Base-by-base conservation (phyloP, 2,329 filamentous ascomycete genomes). In the Cladosporium halotolerans region DNA sequence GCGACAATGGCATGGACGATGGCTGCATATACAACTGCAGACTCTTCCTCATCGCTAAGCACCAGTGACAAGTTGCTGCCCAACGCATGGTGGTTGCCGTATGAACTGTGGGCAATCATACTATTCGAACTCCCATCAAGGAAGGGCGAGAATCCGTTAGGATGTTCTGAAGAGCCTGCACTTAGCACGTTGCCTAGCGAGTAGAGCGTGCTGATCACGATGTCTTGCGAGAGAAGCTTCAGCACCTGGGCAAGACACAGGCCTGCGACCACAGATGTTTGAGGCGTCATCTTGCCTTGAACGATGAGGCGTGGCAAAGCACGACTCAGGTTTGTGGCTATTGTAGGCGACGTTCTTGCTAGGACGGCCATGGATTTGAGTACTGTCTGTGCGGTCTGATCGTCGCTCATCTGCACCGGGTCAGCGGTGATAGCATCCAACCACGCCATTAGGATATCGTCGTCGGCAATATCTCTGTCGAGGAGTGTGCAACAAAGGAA, bases 121-220 rank as follows among this genome's bases (percentile, higher is more conserved):
- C 57, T 51, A 5, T 50, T 51, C 9, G 52, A 34, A 69, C 4
- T 61, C 62, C 79, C 79, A 59, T 85, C 82, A 28, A 72, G 56
- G 8, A 70, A 65, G 4, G 71, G 66, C 32, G 75, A 74, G 51
- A 57, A 68, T 52, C 79, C 73, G 42, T 72, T 75, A 40, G 75
- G 72, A 57, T 76, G 76, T 31, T 82, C 79, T 33, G 72, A 73
- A 6, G 79, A 77, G 44, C 81, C 83, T 4, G 89, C 85, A 62
- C 90, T 96, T 11, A 99, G 77, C 3, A 96, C 86, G 66, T 99
- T 99, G 16, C 93, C 93, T n/a, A 99, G 78, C 0, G 90, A 93
- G 71, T 99, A 99, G 9, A 99, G 76, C 1, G 91, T 97, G 4
- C 91, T 95, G 60, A 99, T 97, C 34, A 96, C 81, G 34, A 90